Base-by-base conservation (phyloP, 2,329 filamentous ascomycete species). In the Claviceps citrina region DNA sequence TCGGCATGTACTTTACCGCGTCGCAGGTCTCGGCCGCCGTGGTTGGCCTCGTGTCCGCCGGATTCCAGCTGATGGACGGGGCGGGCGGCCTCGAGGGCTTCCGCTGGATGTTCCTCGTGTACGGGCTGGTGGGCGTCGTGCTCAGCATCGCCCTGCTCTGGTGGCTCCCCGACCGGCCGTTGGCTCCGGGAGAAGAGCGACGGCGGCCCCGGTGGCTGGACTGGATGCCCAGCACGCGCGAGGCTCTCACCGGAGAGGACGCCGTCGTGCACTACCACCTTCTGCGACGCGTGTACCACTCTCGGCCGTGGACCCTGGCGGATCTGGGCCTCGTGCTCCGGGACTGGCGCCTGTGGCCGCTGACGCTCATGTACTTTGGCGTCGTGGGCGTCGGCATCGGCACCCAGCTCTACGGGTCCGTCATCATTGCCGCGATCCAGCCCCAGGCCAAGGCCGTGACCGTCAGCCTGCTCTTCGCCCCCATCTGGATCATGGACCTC, bases 401-500 rank as follows among this genome's bases (percentile, higher is more conserved):
- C 33, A 86, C 84, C 1, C 85, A 93, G 61, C 75, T 83, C 35
- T 94, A 94, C 54, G 84, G 81, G 25, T 89, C 80, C 3, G 76
- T 93, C 47, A 93, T 94, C 51, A 91, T 94, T 51, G 70, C 73
- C 13, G 74, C 77, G 8, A 91, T 91, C 53, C 77, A 87, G 54
- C 75, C 83, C 0, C 62, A 63, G 0, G 76, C 93, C 43, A 84
- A 73, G 3, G 76, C 76, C 20, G 72, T 93, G 24, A 69, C 84
- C 47, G 70, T 93, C 46, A 89, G 82, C 62, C 63, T 94, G 51
- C 68, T 94, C 22, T 87, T 86, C 53, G 85, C 86, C 2, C 86
- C 86, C 0, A 94, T 94, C 53, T 94, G 86, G 86, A 80, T 94
- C 49, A 85, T 86, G 79, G 86, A 94, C 54, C 71, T 93, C 28